Conservation (phyloP, 306 rosid species). For the Prunus dulcis region DNA sequence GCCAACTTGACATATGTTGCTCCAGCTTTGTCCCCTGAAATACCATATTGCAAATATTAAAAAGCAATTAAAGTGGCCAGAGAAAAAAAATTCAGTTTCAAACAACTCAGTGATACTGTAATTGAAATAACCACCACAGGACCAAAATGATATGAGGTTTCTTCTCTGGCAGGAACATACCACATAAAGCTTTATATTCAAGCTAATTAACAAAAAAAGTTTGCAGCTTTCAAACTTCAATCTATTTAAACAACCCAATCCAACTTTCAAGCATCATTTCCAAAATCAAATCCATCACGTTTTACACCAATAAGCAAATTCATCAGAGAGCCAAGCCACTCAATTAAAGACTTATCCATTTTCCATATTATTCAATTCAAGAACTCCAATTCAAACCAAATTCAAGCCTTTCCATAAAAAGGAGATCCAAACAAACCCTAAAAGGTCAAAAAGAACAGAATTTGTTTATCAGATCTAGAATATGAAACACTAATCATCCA, state of each 20-base stretch:
- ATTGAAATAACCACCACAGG: not conserved
- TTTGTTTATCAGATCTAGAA: too few relatives aligned
- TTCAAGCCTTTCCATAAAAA: too few relatives aligned
- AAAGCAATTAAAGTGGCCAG: slow-evolving; percentile 9
- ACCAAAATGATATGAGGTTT: not conserved
- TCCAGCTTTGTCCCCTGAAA: slow-evolving; percentile 88
- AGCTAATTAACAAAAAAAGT: not conserved
- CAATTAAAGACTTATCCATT: not conserved
- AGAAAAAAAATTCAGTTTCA: not conserved
- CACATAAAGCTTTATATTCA: not conserved
- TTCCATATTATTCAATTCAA: not conserved
- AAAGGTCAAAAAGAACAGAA: too few relatives aligned
- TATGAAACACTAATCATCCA: too few relatives aligned
- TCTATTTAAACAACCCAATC: not conserved
- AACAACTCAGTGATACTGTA: not conserved
- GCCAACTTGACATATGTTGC: slow-evolving; percentile 66
- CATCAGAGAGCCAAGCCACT: not conserved
- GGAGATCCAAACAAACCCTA: too few relatives aligned
- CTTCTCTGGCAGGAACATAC: not conserved
- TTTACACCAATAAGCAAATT: slow-evolving; percentile 1
- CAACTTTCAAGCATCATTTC: not conserved
- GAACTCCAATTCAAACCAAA: too few relatives aligned
- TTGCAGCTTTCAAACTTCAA: not conserved
- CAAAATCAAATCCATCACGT: not conserved
- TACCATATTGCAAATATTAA: slow-evolving; percentile 20